Evolutionary conservation across 495 filamentous ascomycete genomes (phyloP).

Genomic region (Penicillium cataractarum): DNA sequence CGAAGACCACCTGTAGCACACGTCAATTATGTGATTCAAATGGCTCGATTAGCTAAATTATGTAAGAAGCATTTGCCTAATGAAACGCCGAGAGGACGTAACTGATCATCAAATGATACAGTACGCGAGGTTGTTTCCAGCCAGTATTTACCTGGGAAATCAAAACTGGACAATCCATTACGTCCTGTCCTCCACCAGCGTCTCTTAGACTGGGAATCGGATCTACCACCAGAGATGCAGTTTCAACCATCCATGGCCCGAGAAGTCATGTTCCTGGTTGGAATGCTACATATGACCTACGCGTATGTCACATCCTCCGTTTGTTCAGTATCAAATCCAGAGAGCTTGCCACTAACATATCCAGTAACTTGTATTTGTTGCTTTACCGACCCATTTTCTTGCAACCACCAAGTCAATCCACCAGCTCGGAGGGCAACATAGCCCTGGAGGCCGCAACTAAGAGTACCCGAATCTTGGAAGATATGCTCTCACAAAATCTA

Average conservation of each 20-base stretch:
- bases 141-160: conserved; percentile 44
- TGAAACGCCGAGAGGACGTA: not conserved
- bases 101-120: conserved; percentile 8
- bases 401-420: conserved; percentile 29
- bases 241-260: conserved; percentile 29
- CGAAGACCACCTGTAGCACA: conserved; percentile 34
- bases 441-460: conserved; percentile 48
- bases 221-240: conserved; percentile 39
- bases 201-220: conserved; percentile 40
- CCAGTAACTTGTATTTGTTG: conserved; percentile 45
- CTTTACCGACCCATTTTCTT: conserved; percentile 44
- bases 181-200: conserved; percentile 35
- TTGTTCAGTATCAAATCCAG: not conserved
- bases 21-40: conserved; percentile 45
- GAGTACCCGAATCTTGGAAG: conserved; percentile 49
- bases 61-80: conserved; percentile 29
- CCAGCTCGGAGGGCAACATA: conserved; percentile 33
- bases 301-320: conserved; percentile 32
- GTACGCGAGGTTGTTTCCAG: conserved; percentile 46
- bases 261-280: conserved; percentile 40
- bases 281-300: conserved; percentile 50
- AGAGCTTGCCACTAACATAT: not conserved
- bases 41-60: conserved; percentile 43
- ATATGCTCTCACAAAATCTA: conserved; percentile 50
- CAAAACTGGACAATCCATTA: conserved; percentile 29